Conservation (phyloP, 176 grass and related monocot genomes). For the Calamus simplicifolius region DNA sequence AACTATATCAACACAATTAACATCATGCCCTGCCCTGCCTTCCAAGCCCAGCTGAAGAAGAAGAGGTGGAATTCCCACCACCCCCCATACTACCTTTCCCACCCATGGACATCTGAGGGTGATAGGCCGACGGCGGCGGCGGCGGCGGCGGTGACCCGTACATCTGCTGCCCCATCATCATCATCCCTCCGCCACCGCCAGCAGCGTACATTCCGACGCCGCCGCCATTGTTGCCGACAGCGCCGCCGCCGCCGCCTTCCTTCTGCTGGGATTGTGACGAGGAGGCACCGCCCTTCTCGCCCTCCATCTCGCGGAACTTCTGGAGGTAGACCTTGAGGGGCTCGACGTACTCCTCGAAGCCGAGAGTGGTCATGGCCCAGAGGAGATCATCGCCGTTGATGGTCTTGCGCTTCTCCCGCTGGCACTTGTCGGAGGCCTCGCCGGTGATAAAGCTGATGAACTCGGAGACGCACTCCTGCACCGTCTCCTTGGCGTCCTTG, state of each 20-base stretch:
- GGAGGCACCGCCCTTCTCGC: constrained; percentile 37
- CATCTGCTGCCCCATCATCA: constrained; percentile 68
- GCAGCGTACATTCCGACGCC: too few species aligned
- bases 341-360: constrained; percentile 94
- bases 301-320: constrained; percentile 93
- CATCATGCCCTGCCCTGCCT: constrained; percentile 41
- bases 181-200: constrained; percentile 32
- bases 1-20: neutral
- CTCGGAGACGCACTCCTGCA: constrained; percentile 97
- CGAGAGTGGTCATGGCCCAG: constrained; percentile 93
- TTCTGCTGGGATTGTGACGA: neutral
- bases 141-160: constrained; percentile 34
- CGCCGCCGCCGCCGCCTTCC: constrained; percentile 4
- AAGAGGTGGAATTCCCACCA: constrained; percentile 22
- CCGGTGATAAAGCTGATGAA: constrained; percentile 98
- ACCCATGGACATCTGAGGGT: constrained; percentile 52
- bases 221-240: neutral
- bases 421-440: constrained; percentile 97
- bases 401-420: constrained; percentile 97
- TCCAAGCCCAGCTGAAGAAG: constrained; percentile 36
- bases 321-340: constrained; percentile 91
- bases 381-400: constrained; percentile 96
- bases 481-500: constrained; percentile 98
- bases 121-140: constrained; percentile 14
- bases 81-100: constrained; percentile 28